Conservation (phyloP, 805 yeast species). For the Priceomyces castillae region DNA sequence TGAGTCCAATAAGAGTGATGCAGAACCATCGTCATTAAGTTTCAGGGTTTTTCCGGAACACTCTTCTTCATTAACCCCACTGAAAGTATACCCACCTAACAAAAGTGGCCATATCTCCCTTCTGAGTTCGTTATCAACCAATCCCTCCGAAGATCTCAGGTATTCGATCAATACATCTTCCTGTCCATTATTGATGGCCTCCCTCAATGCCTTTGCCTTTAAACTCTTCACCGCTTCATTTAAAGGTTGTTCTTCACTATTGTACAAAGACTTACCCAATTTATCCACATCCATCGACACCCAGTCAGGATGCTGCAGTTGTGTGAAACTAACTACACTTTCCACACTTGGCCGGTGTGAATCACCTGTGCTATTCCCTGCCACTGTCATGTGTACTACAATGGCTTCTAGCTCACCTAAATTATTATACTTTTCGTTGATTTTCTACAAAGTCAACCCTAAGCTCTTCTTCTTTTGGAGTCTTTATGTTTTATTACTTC, state of each 20-base stretch:
- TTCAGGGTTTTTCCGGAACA: constrained; percentile 4
- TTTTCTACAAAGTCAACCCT: too few relatives aligned
- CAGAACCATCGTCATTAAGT: constrained; percentile 5
- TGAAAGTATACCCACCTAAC: constrained; percentile 20
- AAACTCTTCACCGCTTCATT: constrained; percentile 36
- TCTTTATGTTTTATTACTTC: too few relatives aligned
- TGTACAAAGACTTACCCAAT: constrained; percentile 46
- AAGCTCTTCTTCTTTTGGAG: too few relatives aligned
- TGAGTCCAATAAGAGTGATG: constrained; percentile 17
- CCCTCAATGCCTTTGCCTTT: constrained; percentile 35
- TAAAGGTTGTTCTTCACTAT: constrained; percentile 38
- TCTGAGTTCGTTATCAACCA: constrained; percentile 42
- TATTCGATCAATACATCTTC: constrained; percentile 25
- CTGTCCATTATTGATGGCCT: constrained; percentile 34
- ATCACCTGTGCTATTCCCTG: not conserved
- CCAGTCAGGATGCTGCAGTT: constrained; percentile 41
- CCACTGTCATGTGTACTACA: not conserved
- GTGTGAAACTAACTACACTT: constrained; percentile 4
- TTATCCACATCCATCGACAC: constrained; percentile 49
- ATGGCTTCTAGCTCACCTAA: not conserved
- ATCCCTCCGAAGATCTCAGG: constrained; percentile 47
- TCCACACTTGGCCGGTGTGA: constrained; percentile 3
- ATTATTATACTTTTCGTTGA: not conserved
- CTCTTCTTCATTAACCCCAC: constrained; percentile 9
- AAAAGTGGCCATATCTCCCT: constrained; percentile 51